Conservation (phyloP, 108 stramenopile species). For the Thalassiosira profunda region DNA sequence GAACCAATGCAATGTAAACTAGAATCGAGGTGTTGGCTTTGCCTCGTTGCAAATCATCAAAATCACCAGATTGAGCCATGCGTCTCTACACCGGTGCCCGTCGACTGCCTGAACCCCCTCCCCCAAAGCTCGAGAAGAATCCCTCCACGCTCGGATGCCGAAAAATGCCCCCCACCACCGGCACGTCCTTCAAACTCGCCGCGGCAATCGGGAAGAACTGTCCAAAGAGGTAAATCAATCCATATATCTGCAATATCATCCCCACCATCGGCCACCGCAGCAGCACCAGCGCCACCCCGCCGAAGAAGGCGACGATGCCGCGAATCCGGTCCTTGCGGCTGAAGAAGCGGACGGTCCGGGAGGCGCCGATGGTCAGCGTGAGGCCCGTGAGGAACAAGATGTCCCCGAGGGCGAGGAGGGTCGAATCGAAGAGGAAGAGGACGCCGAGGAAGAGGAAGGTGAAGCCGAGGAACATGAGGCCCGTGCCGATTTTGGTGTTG, state of each 20-base stretch:
- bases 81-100: slow-evolving; percentile 34
- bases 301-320: slow-evolving; percentile 91
- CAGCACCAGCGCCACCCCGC: slow-evolving; percentile 84
- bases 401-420: slow-evolving; percentile 89
- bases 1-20: too few relatives aligned
- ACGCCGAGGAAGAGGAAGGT: slow-evolving; percentile 88
- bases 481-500: slow-evolving; percentile 94
- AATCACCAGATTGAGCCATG: background rate
- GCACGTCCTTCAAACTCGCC: slow-evolving; percentile 82
- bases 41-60: background rate
- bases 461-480: slow-evolving; percentile 77
- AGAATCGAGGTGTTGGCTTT: too few relatives aligned
- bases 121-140: slow-evolving; percentile 80
- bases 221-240: slow-evolving; percentile 90
- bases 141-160: slow-evolving; percentile 71
- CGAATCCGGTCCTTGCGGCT: slow-evolving; percentile 79
- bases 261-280: slow-evolving; percentile 87
- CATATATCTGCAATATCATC: slow-evolving; percentile 87
- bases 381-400: slow-evolving; percentile 86
- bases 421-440: slow-evolving; percentile 91
- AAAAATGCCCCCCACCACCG: slow-evolving; percentile 79
- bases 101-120: slow-evolving; percentile 18
- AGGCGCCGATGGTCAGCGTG: slow-evolving; percentile 86
- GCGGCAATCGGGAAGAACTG: slow-evolving; percentile 95
- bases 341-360: slow-evolving; percentile 89